A percentile compares a stretch with the other conserved stretches of the same genome.
Evolutionary conservation across 2,329 filamentous ascomycete genomes (phyloP).

Genomic region (Alternaria postmessia): DNA sequence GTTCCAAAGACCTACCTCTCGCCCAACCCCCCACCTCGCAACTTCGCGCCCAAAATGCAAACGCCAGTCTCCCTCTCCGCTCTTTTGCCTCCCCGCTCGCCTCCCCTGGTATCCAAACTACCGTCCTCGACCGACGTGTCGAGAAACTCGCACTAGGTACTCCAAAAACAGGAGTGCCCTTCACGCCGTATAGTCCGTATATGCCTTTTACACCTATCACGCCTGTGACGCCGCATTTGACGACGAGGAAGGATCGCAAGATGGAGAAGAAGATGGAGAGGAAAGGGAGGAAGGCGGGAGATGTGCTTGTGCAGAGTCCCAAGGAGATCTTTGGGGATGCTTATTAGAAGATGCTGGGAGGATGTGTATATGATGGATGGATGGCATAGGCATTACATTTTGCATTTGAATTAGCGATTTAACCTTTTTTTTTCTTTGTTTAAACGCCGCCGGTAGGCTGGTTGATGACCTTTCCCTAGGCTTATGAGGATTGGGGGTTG

Average conservation of each 20-base stretch:
- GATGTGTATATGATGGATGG: constrained; percentile 4
- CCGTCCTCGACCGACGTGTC: constrained; percentile 51
- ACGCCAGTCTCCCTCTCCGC: constrained; percentile 48
- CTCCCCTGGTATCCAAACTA: constrained; percentile 53
- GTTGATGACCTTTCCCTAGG: neutral
- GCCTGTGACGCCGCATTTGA: constrained; percentile 78
- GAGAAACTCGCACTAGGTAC: constrained; percentile 51
- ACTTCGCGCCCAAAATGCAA: neutral
- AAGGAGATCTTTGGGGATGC: constrained; percentile 52
- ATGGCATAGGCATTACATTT: neutral
- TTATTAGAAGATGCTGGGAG: constrained; percentile 27
- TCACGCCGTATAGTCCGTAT: constrained; percentile 79
- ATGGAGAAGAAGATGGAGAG: constrained; percentile 68
- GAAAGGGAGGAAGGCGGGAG: constrained; percentile 58
- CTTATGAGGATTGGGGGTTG: neutral
- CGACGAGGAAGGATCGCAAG: constrained; percentile 75
- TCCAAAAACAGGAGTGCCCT: constrained; percentile 65
- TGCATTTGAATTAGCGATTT: constrained; percentile 2
- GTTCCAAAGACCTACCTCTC: constrained; percentile 21
- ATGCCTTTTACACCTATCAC: constrained; percentile 80
- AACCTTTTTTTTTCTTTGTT: neutral
- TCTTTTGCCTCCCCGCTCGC: constrained; percentile 37
- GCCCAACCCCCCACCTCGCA: neutral
- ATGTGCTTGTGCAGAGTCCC: constrained; percentile 47
- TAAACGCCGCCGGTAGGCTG: constrained; percentile 1